These are phyloP conservation scores for Panus rudis DNA, from an alignment of 768 basidiomycete species.

Conservation along the genomic window DNA sequence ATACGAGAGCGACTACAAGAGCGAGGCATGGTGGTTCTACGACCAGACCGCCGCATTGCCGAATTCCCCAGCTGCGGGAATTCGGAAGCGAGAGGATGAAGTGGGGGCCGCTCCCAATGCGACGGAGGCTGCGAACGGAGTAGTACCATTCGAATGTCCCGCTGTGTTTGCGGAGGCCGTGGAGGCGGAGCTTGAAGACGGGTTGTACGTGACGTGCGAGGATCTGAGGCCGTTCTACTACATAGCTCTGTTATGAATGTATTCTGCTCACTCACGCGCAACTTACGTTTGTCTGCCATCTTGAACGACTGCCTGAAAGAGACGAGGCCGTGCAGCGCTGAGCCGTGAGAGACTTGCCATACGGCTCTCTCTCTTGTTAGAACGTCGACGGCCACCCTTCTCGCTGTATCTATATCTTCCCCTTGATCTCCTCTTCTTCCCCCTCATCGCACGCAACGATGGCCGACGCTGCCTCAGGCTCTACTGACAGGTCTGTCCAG, in stretches of 20 bases:
- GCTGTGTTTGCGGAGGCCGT: slow-evolving; percentile 25
- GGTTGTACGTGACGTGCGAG: slow-evolving; percentile 37
- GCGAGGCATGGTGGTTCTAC: slow-evolving; percentile 40
- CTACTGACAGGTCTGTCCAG: slow-evolving; percentile 86
- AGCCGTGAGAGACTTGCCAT: too few species aligned
- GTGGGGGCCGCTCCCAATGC: background rate
- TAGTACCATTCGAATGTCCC: slow-evolving; percentile 32
- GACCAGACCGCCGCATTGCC: slow-evolving; percentile 36
- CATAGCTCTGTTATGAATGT: slow-evolving; percentile 6
- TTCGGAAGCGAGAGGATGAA: slow-evolving; percentile 14
- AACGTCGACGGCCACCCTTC: too few species aligned
- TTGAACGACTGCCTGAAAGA: too few species aligned
- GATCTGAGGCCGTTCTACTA: slow-evolving; percentile 34
- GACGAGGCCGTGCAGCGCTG: too few species aligned
- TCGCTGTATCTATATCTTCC: slow-evolving; percentile 8
- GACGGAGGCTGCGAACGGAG: background rate
- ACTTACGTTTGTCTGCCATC: background rate
- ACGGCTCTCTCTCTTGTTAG: too few species aligned
- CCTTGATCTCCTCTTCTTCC: slow-evolving; percentile 15
- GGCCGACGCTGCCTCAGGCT: slow-evolving; percentile 70
- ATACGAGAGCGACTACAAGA: slow-evolving; percentile 25
- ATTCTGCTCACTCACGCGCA: slow-evolving; percentile 2
- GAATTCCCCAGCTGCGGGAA: slow-evolving; percentile 28
- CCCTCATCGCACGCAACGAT: slow-evolving; percentile 29
- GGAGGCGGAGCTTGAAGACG: slow-evolving; percentile 34